Conservation (phyloP, 371 early-diverging fungal species). For the Mortierella sp. region DNA sequence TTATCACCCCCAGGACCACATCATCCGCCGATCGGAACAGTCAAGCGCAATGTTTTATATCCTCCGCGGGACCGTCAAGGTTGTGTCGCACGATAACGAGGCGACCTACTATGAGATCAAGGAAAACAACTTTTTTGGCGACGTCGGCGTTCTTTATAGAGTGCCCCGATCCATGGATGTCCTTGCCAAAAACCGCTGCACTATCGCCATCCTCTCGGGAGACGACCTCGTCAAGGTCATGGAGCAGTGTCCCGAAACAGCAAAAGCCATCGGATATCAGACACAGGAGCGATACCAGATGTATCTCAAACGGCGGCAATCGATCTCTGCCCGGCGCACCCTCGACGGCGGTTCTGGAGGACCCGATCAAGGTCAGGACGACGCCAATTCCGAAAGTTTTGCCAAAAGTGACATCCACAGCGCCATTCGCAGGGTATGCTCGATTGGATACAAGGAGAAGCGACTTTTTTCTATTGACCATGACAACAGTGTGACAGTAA, state of each 20-base stretch:
- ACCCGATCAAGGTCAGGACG: conserved; percentile 39
- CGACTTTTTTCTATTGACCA: too few relatives aligned
- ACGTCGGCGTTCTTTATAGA: conserved; percentile 88
- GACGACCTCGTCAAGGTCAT: conserved; percentile 66
- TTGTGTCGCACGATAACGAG: conserved; percentile 83
- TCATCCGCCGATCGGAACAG: conserved; percentile 63
- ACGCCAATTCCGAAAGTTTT: conserved; percentile 41
- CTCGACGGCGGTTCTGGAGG: conserved; percentile 39
- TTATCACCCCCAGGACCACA: conserved; percentile 56
- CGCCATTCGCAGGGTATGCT: conserved; percentile 47
- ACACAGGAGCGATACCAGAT: conserved; percentile 56
- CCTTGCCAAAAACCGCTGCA: conserved; percentile 76
- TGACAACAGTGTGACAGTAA: background rate
- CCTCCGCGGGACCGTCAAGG: conserved; percentile 83
- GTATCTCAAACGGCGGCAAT: conserved; percentile 54
- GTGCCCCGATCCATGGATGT: conserved; percentile 88
- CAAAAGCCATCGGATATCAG: conserved; percentile 55
- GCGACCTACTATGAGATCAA: conserved; percentile 79
- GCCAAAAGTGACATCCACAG: conserved; percentile 46
- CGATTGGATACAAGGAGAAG: too few relatives aligned
- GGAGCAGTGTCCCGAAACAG: conserved; percentile 55
- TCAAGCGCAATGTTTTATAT: conserved; percentile 91
- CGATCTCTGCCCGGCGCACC: conserved; percentile 31
- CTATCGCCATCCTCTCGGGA: conserved; percentile 74
- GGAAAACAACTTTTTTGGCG: conserved; percentile 81